Conservation (phyloP, 1,139 yeast genomes). For the Kodamaea alishanica region DNA sequence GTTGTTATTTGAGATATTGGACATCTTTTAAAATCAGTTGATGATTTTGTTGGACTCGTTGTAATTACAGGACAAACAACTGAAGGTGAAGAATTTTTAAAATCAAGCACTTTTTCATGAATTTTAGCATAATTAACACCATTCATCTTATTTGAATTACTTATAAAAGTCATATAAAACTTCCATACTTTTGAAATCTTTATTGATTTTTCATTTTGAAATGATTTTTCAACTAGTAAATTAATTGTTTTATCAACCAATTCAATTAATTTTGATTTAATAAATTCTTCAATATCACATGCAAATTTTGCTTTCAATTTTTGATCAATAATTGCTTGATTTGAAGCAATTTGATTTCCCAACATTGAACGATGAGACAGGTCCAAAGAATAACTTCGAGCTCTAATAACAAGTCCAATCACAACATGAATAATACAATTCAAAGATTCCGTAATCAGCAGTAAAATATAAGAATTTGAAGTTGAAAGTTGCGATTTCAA, state of each 20-base stretch:
- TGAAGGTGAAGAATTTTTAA: slow-evolving; percentile 13
- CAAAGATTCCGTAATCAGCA: slow-evolving; percentile 30
- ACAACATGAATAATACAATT: slow-evolving; percentile 34
- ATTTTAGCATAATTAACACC: slow-evolving; percentile 32
- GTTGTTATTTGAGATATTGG: slow-evolving; percentile 32
- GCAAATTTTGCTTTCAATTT: slow-evolving; percentile 8
- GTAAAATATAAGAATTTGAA: slow-evolving; percentile 19
- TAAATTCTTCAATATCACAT: slow-evolving; percentile 13
- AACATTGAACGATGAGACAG: slow-evolving; percentile 7
- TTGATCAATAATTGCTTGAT: slow-evolving; percentile 8
- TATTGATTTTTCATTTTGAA: slow-evolving; percentile 22
- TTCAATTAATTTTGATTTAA: slow-evolving; percentile 19
- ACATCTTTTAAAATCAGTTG: slow-evolving; percentile 20
- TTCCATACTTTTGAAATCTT: slow-evolving; percentile 39
- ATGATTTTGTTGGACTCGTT: not conserved
- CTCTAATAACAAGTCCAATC: slow-evolving; percentile 34
- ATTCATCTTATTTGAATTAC: slow-evolving; percentile 28
- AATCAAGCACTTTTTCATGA: slow-evolving; percentile 34
- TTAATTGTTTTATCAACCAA: slow-evolving; percentile 21
- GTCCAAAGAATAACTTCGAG: slow-evolving; percentile 15
- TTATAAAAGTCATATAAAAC: slow-evolving; percentile 37
- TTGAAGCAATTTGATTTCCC: slow-evolving; percentile 8
- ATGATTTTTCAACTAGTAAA: slow-evolving; percentile 14
- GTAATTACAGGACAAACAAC: slow-evolving; percentile 14
- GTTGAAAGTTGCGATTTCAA: slow-evolving; percentile 12